A percentile compares a stretch with the other conserved stretches of the same genome.
Conservation (phyloP, 495 filamentous ascomycete species). For the Hypoxylon crocopeplum region DNA sequence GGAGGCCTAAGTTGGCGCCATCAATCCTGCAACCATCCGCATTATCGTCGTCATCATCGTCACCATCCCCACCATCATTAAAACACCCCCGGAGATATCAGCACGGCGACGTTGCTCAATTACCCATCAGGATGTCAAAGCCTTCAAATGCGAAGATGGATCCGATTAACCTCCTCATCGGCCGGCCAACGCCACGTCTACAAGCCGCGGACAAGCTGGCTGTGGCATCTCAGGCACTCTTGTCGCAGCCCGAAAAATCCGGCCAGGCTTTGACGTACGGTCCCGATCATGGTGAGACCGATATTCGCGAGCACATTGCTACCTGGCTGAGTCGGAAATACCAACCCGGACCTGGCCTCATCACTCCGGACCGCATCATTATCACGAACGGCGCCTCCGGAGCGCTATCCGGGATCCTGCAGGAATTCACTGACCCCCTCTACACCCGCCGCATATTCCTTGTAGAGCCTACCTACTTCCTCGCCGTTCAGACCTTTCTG, state of each 20-base stretch:
- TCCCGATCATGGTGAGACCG: conserved; percentile 70
- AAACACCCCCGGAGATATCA: no score
- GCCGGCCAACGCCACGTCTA: conserved; percentile 69
- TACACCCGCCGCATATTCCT: conserved; percentile 77
- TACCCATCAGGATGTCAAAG: no score
- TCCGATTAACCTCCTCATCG: conserved; percentile 68
- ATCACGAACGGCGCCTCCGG: conserved; percentile 76
- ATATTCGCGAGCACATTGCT: conserved; percentile 64
- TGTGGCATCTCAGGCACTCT: conserved; percentile 57
- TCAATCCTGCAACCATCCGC: no score
- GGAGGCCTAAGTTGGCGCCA: no score
- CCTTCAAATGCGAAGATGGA: no score
- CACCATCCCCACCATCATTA: no score
- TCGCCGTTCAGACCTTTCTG: conserved; percentile 73
- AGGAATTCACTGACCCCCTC: conserved; percentile 72
- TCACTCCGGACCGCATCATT: conserved; percentile 64
- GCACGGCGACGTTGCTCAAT: no score
- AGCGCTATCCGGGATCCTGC: conserved; percentile 69
- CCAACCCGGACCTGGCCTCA: conserved; percentile 43
- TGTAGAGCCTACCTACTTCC: conserved; percentile 74
- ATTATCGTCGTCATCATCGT: no score
- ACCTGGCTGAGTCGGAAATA: conserved; percentile 72
- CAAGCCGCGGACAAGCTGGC: conserved; percentile 64
- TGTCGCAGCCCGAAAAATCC: conserved; percentile 59
- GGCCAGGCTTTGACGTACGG: conserved; percentile 69